phyloP scores from a whole-genome alignment of 148 eudicot species.

The Rhododendron williamsianum region DNA sequence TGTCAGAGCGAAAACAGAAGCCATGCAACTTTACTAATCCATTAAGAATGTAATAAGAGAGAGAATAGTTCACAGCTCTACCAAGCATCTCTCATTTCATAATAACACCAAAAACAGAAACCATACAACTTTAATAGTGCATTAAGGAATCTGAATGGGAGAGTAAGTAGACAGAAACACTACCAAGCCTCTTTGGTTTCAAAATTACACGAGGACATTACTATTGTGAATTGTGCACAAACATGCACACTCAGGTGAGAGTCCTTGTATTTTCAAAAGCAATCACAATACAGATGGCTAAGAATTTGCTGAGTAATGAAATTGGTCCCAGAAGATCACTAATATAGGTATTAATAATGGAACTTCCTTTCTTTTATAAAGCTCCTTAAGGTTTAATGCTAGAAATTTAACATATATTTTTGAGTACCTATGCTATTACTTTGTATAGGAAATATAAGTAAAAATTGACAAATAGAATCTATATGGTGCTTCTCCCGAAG shows the following conservation, averaged over 20 bases:
- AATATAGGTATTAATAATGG: background rate
- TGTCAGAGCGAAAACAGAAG: background rate
- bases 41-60: background rate
- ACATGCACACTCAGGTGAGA: background rate
- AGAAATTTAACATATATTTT: background rate
- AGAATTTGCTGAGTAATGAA: background rate
- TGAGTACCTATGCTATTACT: background rate
- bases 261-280: background rate
- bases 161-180: background rate
- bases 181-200: background rate
- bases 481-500: background rate
- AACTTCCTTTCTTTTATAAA: background rate
- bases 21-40: background rate
- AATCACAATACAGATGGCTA: background rate
- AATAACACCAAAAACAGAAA: background rate
- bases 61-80: background rate
- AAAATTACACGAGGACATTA: background rate
- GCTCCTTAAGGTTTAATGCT: background rate
- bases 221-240: background rate
- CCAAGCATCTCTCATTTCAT: background rate
- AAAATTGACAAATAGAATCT: background rate
- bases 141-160: background rate
- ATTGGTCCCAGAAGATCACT: background rate
- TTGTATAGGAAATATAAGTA: background rate
- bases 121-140: background rate